phyloP scores from a whole-genome alignment of 164 flowering plant species.

The Kingdonia uniflora region DNA sequence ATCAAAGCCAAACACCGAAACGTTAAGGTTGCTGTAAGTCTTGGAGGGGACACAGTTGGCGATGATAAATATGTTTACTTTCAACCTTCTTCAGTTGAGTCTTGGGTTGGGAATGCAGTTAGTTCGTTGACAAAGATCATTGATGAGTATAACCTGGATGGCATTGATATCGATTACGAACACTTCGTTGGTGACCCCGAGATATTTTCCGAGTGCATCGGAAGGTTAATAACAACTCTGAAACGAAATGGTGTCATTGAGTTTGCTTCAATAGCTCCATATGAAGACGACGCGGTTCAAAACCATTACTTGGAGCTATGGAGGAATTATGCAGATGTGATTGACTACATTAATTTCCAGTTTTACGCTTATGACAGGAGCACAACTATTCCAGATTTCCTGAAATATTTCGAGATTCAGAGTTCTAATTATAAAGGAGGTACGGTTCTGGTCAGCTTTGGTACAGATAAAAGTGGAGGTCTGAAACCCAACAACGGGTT shows the following conservation, averaged over 20 bases:
- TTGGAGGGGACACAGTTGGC: conserved; percentile 40
- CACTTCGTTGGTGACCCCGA: conserved; percentile 29
- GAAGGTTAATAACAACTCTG: conserved; percentile 22
- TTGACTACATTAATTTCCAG: conserved; percentile 53
- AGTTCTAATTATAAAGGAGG: conserved; percentile 31
- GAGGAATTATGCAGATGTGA: conserved; percentile 25
- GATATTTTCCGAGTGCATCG: conserved; percentile 38
- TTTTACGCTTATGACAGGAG: conserved; percentile 41
- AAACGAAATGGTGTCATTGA: conserved; percentile 30
- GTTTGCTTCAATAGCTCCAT: conserved; percentile 49
- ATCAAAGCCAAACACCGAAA: conserved; percentile 30
- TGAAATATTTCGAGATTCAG: conserved; percentile 24
- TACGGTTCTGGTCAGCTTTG: conserved; percentile 30
- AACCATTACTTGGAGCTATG: conserved; percentile 38
- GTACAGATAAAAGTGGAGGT: conserved; percentile 34
- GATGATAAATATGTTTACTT: conserved; percentile 20
- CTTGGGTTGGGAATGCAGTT: conserved; percentile 59
- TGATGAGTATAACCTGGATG: conserved; percentile 29
- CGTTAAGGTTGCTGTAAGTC: conserved; percentile 39
- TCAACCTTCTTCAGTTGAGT: conserved; percentile 25
- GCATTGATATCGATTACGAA: conserved; percentile 46
- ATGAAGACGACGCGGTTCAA: conserved; percentile 27
- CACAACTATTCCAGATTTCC: conserved; percentile 31
- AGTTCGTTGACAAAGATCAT: conserved; percentile 39
- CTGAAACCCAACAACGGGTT: conserved; percentile 32